A percentile compares a stretch with the other conserved stretches of the same genome.
These are phyloP conservation scores for Asterophora lycoperdoides DNA, from an alignment of 768 basidiomycete genomes.

Conservation along the genomic window DNA sequence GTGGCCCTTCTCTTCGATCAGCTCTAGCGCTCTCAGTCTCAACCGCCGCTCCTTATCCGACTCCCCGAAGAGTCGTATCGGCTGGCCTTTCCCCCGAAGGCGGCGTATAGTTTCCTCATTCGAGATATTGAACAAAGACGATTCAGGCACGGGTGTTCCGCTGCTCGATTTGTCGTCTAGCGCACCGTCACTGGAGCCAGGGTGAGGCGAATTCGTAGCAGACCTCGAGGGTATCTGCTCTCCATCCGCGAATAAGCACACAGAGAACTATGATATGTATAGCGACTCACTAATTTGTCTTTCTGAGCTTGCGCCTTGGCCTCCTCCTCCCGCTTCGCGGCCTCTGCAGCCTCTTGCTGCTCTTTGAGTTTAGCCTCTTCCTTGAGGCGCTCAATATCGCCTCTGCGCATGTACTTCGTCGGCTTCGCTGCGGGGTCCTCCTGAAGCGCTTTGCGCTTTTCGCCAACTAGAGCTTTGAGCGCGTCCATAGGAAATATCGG, in stretches of 20 bases:
- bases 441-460: constrained; percentile 77
- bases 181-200: constrained; percentile 12
- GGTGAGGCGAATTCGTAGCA: constrained; percentile 37
- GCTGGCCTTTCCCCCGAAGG: constrained; percentile 87
- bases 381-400: constrained; percentile 78
- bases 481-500: constrained; percentile 61
- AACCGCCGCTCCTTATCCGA: constrained; percentile 90
- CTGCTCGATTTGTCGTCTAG: constrained; percentile 24
- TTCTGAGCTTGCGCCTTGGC: constrained; percentile 29
- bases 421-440: constrained; percentile 45
- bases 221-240: constrained; percentile 42
- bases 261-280: background rate
- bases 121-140: constrained; percentile 77
- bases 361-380: constrained; percentile 36
- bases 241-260: constrained; percentile 40
- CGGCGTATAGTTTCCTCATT: constrained; percentile 90
- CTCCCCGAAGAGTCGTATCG: constrained; percentile 92
- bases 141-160: constrained; percentile 44
- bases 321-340: constrained; percentile 20
- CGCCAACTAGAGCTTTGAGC: constrained; percentile 83
- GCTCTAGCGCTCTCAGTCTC: constrained; percentile 86
- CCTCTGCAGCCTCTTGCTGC: constrained; percentile 25
- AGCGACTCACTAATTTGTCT: constrained; percentile 42
- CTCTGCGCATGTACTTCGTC: constrained; percentile 85
- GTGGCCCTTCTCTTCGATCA: constrained; percentile 87